Evolutionary conservation across 2,329 filamentous ascomycete species (phyloP), one percentile per base, ranked within the genome.

Genomic region (Massarina eburnea): DNA sequence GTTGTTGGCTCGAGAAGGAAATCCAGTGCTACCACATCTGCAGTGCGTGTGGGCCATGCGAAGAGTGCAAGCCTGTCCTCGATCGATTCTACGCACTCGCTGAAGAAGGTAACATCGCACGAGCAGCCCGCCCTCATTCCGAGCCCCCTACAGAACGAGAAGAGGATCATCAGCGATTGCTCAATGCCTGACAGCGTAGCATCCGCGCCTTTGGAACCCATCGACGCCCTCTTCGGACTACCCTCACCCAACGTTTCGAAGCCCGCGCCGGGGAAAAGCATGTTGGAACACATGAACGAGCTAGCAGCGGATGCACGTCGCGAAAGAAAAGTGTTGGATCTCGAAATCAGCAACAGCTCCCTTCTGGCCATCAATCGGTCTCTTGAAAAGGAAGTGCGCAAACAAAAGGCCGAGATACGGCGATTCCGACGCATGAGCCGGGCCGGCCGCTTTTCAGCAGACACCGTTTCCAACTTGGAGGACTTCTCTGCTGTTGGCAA

Each of bases 281-380:
- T 75, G 1, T 64, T 80, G 14, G 83, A 86, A 44, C 78, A 83
- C 7, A 75, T 87, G 50, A 88, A 83, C 51, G 91, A 95, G 49
- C 77, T 90, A 6, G 90, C 94, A 9, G 82, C 87, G n/a, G 94
- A 90, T 65, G 94, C 94, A 12, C 83, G 94, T 22, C 82, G 90
- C 27, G 94, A 97, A 70, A 83, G 94, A 50, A 99, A 97, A 73
- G 91, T 99, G 1, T 82, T 97, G 56, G 94, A 99, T 67, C 76
- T 99, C 5, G 90, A 99, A 67, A 99, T 99, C 53, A 96, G 88
- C 44, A 99, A 99, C 63, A 94, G 90, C 1, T 96, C 91, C 1
- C 79, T 99, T 3, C 82, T 96, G 45, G 94, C 94, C 32, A 97
- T 99, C 72, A 99, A 99, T 66, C 81, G 91, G 42, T 94, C 91